phyloP scores from a whole-genome alignment of 305 asterid genomes.

The Rubia tinctorum region DNA sequence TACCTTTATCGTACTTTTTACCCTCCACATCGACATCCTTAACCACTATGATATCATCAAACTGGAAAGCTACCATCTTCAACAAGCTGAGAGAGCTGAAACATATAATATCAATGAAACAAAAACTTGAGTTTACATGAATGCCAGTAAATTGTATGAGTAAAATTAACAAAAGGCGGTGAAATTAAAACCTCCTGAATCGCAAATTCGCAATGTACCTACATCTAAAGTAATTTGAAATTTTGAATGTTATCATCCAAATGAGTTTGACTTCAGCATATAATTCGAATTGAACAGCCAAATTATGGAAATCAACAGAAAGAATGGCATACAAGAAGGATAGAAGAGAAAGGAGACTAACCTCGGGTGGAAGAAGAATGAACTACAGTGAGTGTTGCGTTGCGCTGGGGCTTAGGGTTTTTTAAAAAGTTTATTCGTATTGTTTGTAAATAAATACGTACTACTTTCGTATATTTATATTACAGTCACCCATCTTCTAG shows the following conservation, averaged over 20 bases:
- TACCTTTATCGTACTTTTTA: constrained; percentile 41
- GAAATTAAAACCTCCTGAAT: background rate
- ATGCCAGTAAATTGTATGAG: background rate
- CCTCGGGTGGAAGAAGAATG: background rate
- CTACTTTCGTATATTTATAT: background rate
- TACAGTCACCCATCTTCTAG: too few species aligned
- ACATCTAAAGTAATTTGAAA: background rate
- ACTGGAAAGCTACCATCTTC: constrained; percentile 28
- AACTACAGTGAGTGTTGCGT: background rate
- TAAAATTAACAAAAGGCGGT: background rate
- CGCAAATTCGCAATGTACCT: background rate
- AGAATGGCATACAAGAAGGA: background rate
- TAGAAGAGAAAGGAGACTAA: background rate
- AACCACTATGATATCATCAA: constrained; percentile 36
- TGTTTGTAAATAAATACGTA: background rate
- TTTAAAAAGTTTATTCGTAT: background rate
- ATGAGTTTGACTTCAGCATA: background rate
- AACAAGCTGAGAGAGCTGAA: constrained; percentile 1
- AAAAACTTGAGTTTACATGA: background rate
- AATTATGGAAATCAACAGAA: background rate
- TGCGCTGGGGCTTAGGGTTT: constrained; percentile 8
- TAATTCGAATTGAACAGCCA: background rate
- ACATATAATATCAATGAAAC: background rate
- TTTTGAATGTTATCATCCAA: background rate
- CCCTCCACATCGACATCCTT: constrained; percentile 27